Evolutionary conservation across 495 filamentous ascomycete species (phyloP), one percentile per base, ranked within the genome.

Genomic region (Annulohypoxylon nitens): DNA sequence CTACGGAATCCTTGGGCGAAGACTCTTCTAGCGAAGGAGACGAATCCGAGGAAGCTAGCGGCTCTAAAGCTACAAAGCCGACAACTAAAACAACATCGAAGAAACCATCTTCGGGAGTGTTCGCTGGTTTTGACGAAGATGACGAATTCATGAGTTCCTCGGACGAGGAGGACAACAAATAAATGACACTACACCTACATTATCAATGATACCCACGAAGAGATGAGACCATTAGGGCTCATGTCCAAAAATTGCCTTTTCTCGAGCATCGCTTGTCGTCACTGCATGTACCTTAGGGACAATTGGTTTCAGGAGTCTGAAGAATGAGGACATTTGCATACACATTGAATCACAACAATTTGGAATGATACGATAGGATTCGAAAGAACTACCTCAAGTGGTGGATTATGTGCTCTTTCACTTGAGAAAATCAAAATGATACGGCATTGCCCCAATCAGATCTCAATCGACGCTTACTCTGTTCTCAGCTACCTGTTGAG

Each of bases 61-160:
- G 78, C 70, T 82, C 83, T 0, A 80, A 80, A 25, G 75, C 75
- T 0, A 78, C 78, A 3, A 81, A 79, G 0, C 75, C 80, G 9
- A 74, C 82, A 14, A 76, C 80, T 10, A 81, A 82, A 73, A 59
- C 77, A 14, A 69, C 76, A 61, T 80, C 75, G 30, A 84, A 81
- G 78, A 88, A 76, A 74, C 86, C 67, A 66, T 85, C 77, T 53
- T 81, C 82, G 3, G 78, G 83, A 69, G 89, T 83, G 9, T 96
- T 92, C 77, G 89, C 92, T 69, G 94, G 94, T 3, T 97, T 96
- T 75, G 94, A 97, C 77, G 93, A 96, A 48, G 94, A 97, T 64
- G 92, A 95, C 69, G 94, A 96, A 73, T 95, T 93, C 64, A 93
- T 94, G 91, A 95, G 90, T 74, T 87, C 89, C 43, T 90, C 92